Conservation (phyloP, 78 protist species). For the slime mould (Dictyostelium discoideum) region DNA sequence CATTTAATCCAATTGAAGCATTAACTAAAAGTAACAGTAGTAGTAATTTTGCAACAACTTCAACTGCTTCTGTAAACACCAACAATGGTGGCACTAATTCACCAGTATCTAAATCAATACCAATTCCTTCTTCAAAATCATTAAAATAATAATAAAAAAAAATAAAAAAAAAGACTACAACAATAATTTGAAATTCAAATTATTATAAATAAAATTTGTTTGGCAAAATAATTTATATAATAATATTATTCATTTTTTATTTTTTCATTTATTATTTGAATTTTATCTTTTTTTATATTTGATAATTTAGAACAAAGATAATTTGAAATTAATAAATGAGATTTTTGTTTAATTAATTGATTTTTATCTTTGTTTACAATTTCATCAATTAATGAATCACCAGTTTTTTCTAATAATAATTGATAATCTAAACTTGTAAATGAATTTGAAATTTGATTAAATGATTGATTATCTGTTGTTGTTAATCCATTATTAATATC, state of each 20-base stretch:
- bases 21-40: not conserved
- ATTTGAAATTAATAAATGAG: not conserved
- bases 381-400: not conserved
- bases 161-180: not conserved
- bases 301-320: not conserved
- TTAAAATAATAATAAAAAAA: not conserved
- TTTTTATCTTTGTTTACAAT: slow-evolving; percentile 10
- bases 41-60: not conserved
- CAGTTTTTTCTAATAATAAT: not conserved
- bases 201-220: not conserved
- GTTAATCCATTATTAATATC: not conserved
- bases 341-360: not conserved
- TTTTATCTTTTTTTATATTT: not conserved
- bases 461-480: not conserved
- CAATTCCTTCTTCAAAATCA: slow-evolving; percentile 13
- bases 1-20: not conserved
- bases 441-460: not conserved
- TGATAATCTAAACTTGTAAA: not conserved
- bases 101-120: not conserved
- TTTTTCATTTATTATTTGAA: not conserved
- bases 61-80: not conserved
- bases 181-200: not conserved
- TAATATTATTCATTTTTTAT: not conserved
- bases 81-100: not conserved
- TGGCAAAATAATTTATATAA: not conserved